A percentile compares a stretch with the other conserved stretches of the same genome.
These are phyloP conservation scores for Sequoia sempervirens DNA, from an alignment of 75 land plant species.

Conservation along the genomic window DNA sequence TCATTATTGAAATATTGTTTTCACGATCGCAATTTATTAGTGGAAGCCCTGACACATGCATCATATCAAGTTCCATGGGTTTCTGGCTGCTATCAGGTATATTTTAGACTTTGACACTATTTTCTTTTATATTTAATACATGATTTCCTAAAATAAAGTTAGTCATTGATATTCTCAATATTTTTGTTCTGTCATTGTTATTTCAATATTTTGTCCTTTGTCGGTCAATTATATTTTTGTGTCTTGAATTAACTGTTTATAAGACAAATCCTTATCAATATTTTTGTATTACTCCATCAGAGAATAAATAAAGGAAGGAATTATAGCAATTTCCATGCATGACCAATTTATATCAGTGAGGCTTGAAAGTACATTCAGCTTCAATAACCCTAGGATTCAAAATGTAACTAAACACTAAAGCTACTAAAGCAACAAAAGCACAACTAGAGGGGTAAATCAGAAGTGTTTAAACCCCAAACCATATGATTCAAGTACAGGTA, in stretches of 20 bases:
- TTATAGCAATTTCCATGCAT: background rate
- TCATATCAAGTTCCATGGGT: conserved; percentile 47
- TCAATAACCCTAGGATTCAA: background rate
- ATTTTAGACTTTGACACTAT: background rate
- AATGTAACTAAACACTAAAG: background rate
- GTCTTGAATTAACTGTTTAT: background rate
- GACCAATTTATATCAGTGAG: background rate
- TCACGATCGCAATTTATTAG: conserved; percentile 40
- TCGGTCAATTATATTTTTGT: no score
- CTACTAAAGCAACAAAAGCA: no score
- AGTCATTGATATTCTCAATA: no score
- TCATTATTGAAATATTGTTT: conserved; percentile 51
- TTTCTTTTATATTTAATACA: background rate
- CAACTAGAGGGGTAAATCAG: no score
- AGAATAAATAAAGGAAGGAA: background rate
- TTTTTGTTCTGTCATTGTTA: no score
- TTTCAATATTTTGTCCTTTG: no score
- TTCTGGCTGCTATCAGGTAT: conserved; percentile 82
- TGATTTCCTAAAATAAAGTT: background rate
- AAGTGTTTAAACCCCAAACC: no score
- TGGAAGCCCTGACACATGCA: conserved; percentile 85
- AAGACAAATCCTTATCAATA: background rate
- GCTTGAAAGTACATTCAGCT: background rate
- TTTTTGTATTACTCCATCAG: background rate
- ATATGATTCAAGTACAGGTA: background rate